phyloP scores from a whole-genome alignment of 345 rosid genomes.

The Salix suchowensis region DNA sequence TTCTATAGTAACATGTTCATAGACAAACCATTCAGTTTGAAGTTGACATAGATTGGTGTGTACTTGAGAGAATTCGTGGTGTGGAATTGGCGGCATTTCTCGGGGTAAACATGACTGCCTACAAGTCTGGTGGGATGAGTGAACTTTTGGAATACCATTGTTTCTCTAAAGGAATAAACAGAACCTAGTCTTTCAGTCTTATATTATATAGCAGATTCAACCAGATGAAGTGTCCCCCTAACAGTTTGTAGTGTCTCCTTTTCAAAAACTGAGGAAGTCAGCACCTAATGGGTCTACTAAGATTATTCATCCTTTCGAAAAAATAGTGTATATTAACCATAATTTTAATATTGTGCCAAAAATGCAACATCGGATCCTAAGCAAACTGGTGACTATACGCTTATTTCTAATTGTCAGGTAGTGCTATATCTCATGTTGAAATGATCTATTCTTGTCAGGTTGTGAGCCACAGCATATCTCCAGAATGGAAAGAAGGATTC shows the following conservation, averaged over 20 bases:
- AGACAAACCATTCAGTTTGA: background rate
- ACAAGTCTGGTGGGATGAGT: background rate
- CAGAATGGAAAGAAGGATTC: slow-evolving; percentile 90
- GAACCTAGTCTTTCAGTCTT: background rate
- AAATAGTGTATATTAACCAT: no score
- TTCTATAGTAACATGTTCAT: background rate
- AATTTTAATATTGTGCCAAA: background rate
- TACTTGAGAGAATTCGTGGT: background rate
- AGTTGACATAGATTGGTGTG: background rate
- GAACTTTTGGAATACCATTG: background rate
- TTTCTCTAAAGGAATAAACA: background rate
- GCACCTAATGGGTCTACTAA: no score
- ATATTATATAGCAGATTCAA: background rate
- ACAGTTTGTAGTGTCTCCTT: background rate
- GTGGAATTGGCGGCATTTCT: background rate
- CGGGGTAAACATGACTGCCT: background rate
- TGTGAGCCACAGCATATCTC: slow-evolving; percentile 56
- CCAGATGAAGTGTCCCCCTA: background rate
- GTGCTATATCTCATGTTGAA: background rate
- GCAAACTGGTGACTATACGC: background rate
- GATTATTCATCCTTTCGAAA: no score
- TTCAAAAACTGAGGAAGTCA: background rate
- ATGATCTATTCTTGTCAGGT: slow-evolving; percentile 39
- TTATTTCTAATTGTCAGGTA: background rate
- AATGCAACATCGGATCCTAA: background rate